These are phyloP conservation scores for Ampelomyces quisqualis DNA, from an alignment of 2,329 filamentous ascomycete genomes.

Conservation along the genomic window DNA sequence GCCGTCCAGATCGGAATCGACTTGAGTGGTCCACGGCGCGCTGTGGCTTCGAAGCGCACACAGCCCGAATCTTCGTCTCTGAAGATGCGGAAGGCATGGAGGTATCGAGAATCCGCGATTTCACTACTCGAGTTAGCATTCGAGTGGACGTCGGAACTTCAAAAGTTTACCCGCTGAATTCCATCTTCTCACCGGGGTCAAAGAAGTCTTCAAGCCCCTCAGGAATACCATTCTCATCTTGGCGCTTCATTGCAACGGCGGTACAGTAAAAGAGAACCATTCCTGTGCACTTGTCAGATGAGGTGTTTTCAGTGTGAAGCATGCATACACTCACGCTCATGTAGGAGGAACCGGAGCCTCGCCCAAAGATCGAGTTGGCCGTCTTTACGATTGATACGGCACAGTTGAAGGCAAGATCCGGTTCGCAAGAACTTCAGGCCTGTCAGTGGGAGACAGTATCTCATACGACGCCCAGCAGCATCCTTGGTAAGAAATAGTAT, in stretches of 20 bases:
- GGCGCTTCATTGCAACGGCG: slow-evolving; percentile 59
- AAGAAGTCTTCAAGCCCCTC: slow-evolving; percentile 52
- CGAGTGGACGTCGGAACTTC: background rate
- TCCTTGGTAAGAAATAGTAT: slow-evolving; percentile 55
- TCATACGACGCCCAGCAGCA: slow-evolving; percentile 41
- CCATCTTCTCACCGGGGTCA: slow-evolving; percentile 46
- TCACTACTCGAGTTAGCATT: slow-evolving; percentile 41
- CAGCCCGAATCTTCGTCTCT: slow-evolving; percentile 53
- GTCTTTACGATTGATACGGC: slow-evolving; percentile 43
- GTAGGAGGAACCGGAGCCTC: slow-evolving; percentile 55
- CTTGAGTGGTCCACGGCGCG: slow-evolving; percentile 54
- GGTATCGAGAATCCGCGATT: slow-evolving; percentile 54
- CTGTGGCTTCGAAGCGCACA: slow-evolving; percentile 59
- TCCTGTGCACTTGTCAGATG: slow-evolving; percentile 34
- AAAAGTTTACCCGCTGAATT: slow-evolving; percentile 52
- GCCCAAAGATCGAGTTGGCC: slow-evolving; percentile 54
- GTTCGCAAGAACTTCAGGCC: slow-evolving; percentile 47
- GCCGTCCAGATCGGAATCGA: slow-evolving; percentile 61
- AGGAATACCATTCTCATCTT: slow-evolving; percentile 50
- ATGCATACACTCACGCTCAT: slow-evolving; percentile 51
- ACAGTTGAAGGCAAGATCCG: slow-evolving; percentile 46
- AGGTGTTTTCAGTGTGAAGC: background rate
- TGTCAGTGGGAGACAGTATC: slow-evolving; percentile 55
- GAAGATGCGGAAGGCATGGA: slow-evolving; percentile 58
- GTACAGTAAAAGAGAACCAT: slow-evolving; percentile 61